Evolutionary conservation across 164 flowering plant species (phyloP), one percentile per base, ranked within the genome.

Genomic region (Chimonanthus praecox): DNA sequence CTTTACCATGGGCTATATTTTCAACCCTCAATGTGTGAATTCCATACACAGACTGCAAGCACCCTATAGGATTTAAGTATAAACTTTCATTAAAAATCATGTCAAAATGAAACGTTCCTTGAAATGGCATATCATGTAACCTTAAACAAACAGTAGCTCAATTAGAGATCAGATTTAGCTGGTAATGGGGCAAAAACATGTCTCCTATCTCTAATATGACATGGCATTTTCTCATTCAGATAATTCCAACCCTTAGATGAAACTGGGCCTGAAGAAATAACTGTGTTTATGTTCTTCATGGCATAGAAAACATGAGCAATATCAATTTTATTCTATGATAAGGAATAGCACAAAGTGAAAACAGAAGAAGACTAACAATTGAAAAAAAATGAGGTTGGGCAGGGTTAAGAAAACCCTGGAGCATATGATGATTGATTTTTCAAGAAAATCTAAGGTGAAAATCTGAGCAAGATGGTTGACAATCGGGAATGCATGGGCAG

Each of bases 11-110:
- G 18, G 92, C 85, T 76, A 88, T 82, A 69, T 84, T 87, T 81
- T 90, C 96, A 78, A 92, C 73, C 78, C 92, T 85, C 60, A 90
- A 73, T 62, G 98, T 90, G 75, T 88, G 89, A 60, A 92, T 76
- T 51, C 90, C 93, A 78, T 82, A 89, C 15, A 78, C 15, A 21
- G 96, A 85, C 72, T 92, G 96, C 82, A 92, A 85, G 79, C 94
- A 92, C 74, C 98, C 98, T 92, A 77, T 45, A 76, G 48, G 70
- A 63, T 10, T 10, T 15, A 43, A 65, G 48, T 45, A 65, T 5
- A 45, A 11, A 45, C n/a, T 45, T 65, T 44, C 47, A 65, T 33
- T 65, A 65, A n/a, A 11, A 15, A 11, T 15, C 44, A 43, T 9
- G 66, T 65, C 45, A 4, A 71, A 48, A 67, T 44, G 44, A 18